These are phyloP conservation scores for Pichia inconspicua DNA, from an alignment of 1,139 yeast genomes.

Conservation along the genomic window DNA sequence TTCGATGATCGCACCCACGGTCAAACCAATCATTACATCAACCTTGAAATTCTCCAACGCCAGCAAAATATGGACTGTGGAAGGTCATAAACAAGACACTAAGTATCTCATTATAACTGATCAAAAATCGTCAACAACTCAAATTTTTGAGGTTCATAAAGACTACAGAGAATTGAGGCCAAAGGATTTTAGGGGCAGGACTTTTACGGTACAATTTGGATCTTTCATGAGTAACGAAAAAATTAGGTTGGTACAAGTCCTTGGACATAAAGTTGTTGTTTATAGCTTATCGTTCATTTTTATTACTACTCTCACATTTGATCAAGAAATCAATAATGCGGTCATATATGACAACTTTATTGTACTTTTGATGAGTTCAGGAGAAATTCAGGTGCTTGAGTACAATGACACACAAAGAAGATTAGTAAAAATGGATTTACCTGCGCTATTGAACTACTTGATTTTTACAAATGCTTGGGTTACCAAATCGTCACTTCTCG, in stretches of 20 bases:
- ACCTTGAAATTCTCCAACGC: slow-evolving; percentile 71
- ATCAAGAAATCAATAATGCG: slow-evolving; percentile 47
- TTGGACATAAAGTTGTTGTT: slow-evolving; percentile 55
- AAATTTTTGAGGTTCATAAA: slow-evolving; percentile 63
- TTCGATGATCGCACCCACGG: slow-evolving; percentile 54
- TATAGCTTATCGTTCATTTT: slow-evolving; percentile 57
- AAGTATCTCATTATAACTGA: slow-evolving; percentile 71
- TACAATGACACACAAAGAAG: slow-evolving; percentile 25
- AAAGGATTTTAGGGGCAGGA: slow-evolving; percentile 56
- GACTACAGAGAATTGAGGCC: slow-evolving; percentile 59
- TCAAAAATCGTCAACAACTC: slow-evolving; percentile 54
- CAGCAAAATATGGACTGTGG: slow-evolving; percentile 66
- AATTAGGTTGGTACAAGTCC: slow-evolving; percentile 66
- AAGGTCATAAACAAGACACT: slow-evolving; percentile 33
- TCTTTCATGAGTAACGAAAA: slow-evolving; percentile 27
- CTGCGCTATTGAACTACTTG: slow-evolving; percentile 27
- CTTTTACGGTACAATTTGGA: slow-evolving; percentile 58
- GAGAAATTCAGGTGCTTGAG: slow-evolving; percentile 44
- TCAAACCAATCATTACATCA: slow-evolving; percentile 58
- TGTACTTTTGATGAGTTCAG: slow-evolving; percentile 47
- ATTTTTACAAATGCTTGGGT: slow-evolving; percentile 67
- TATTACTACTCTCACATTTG: slow-evolving; percentile 27
- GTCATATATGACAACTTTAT: slow-evolving; percentile 43
- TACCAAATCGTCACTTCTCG: slow-evolving; percentile 34
- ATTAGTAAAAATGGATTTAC: slow-evolving; percentile 22